Conservation (phyloP, 352 stramenopile species). For the Blastocystis sp. region DNA sequence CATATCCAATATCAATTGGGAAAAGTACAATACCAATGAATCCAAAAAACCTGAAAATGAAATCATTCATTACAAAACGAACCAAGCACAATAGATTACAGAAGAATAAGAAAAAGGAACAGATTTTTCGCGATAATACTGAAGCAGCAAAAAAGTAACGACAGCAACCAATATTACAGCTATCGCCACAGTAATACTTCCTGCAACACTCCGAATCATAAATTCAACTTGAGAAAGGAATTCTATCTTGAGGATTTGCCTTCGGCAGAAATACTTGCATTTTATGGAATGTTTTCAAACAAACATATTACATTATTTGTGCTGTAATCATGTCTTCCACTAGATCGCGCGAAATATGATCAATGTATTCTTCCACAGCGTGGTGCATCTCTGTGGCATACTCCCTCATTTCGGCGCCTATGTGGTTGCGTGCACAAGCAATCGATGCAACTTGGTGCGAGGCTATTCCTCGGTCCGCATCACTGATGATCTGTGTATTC, state of each 20-base stretch:
- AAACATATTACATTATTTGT: neutral
- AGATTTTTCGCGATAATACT: conserved; percentile 45
- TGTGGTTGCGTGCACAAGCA: neutral
- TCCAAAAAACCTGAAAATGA: conserved; percentile 30
- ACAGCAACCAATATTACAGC: neutral
- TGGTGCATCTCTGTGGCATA: neutral
- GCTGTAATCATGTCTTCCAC: neutral
- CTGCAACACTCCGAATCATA: neutral
- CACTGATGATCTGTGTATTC: neutral
- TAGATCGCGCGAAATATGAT: neutral
- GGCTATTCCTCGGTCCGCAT: neutral
- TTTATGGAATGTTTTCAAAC: neutral
- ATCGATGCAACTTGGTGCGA: neutral
- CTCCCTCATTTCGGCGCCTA: neutral
- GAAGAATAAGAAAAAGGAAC: neutral
- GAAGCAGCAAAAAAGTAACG: neutral
- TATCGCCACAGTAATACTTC: conserved; percentile 4
- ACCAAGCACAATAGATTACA: conserved; percentile 51
- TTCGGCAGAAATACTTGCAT: neutral
- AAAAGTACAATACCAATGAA: conserved; percentile 60
- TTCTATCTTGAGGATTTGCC: neutral
- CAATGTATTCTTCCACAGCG: neutral
- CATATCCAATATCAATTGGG: conserved; percentile 49
- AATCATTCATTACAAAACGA: neutral
- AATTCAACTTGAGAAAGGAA: neutral